Evolutionary conservation across 2,329 filamentous ascomycete genomes (phyloP), one percentile per base, ranked within the genome.

Genomic region (Sporothrix sp.): DNA sequence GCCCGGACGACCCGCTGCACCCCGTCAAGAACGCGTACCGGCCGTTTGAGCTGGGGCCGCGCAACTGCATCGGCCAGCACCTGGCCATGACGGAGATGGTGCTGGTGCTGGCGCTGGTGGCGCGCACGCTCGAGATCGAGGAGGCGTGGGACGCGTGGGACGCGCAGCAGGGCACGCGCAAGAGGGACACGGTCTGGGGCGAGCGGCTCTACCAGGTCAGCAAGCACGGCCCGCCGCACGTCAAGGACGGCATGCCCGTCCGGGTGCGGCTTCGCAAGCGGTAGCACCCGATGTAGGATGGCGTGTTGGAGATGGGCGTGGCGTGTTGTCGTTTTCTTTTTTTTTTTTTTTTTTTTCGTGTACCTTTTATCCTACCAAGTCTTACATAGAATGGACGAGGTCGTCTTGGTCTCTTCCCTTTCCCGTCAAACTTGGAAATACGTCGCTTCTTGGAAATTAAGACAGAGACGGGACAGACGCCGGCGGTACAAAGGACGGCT

Each of bases 11-110:
- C 56, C 60, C 61, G 55, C 61, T 62, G 33, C 60, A 64, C 50
- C 62, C 63, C 30, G 54, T 61, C 42, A 68, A 71, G 45, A 68
- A 70, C 37, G 77, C 75, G 1, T 81, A 69, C 67, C 68, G 76
- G 8, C 67, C 73, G 0, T 82, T 82, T 59, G 74, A 75, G 56
- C 66, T 71, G 50, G 78, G 78, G 0, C 67, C 70, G 2, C 62
- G 78, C 11, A 74, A 72, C 47, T 82, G 78, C 57, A 71, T 79
- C 9, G 78, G 78, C 0, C 75, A 81, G 59, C 51, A 55, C 27
- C 50, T 58, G 21, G 56, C 52, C 18, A 37, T 54, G 44, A 51
- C 46, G 14, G 54, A 58, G 46, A 44, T 55, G 27, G 52, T 50
- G 32, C 28, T 55, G 36, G 54, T 53, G 16, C 32, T 56, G 38